Evolutionary conservation across 805 yeast genomes (phyloP).

Genomic region (Torulaspora franciscae): DNA sequence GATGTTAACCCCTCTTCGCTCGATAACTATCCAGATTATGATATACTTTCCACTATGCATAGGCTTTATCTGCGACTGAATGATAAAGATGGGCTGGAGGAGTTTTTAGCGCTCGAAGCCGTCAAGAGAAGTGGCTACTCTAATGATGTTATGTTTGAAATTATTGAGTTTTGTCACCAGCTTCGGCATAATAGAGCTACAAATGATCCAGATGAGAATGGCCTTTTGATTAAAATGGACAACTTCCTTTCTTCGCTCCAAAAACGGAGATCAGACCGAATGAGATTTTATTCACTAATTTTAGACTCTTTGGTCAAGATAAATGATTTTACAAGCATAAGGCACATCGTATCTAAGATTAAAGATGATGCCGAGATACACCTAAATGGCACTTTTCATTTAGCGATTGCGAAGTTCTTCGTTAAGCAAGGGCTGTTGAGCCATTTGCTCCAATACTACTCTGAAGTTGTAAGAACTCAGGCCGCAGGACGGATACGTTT

Average conservation of each 20-base stretch:
- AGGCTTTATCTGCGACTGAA: conserved; percentile 14
- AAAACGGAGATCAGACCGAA: conserved; percentile 6
- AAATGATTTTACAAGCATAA: conserved; percentile 16
- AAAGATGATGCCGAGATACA: conserved; percentile 13
- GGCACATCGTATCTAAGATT: conserved; percentile 12
- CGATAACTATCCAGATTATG: conserved; percentile 11
- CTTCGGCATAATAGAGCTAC: conserved; percentile 3
- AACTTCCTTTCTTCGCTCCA: conserved; percentile 4
- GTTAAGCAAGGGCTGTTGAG: conserved; percentile 19
- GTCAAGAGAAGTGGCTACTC: conserved; percentile 18
- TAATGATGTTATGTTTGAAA: conserved; percentile 13
- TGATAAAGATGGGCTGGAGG: conserved; percentile 10
- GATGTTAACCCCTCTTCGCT: neutral
- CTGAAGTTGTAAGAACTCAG: conserved; percentile 9
- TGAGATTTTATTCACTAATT: conserved; percentile 16
- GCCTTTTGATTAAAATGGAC: conserved; percentile 7
- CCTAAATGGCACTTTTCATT: conserved; percentile 17
- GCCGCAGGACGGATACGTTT: conserved; percentile 9
- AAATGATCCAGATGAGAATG: neutral
- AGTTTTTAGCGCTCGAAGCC: conserved; percentile 16
- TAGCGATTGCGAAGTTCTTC: conserved; percentile 22
- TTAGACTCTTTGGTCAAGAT: conserved; percentile 15
- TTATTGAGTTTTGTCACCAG: conserved; percentile 19
- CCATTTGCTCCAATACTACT: conserved; percentile 19
- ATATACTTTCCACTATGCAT: conserved; percentile 23